A percentile compares a stretch with the other conserved stretches of the same genome.
phyloP scores from a whole-genome alignment of 2,329 filamentous ascomycete genomes.

The Thermochaetoides dissita region DNA sequence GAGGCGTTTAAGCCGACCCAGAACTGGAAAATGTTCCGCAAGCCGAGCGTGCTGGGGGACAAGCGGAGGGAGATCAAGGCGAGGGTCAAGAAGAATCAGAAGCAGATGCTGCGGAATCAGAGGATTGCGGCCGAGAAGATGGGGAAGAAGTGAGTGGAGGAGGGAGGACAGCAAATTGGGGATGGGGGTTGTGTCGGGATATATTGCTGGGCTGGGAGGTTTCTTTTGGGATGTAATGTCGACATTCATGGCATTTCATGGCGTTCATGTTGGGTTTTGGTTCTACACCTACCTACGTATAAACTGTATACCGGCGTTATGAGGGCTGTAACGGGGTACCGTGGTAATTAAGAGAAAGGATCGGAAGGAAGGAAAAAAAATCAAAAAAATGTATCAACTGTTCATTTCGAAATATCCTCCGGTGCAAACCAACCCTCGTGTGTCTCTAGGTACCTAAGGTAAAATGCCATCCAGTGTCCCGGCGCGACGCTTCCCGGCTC shows the following conservation, averaged over 20 bases:
- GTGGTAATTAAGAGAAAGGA: neutral
- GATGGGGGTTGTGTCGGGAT: too few species aligned
- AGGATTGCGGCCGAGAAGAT: constrained; percentile 26
- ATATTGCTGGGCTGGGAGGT: neutral
- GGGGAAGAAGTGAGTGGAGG: constrained; percentile 3
- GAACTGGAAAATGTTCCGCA: constrained; percentile 73
- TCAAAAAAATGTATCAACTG: neutral
- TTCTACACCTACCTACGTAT: too few species aligned
- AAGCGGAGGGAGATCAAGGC: constrained; percentile 53
- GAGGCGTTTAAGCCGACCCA: constrained; percentile 88
- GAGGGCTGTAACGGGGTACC: too few species aligned
- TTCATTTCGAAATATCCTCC: too few species aligned
- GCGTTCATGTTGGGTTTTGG: too few species aligned
- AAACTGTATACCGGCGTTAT: too few species aligned
- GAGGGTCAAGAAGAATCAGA: constrained; percentile 55
- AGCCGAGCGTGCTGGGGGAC: constrained; percentile 49
- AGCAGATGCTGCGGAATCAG: constrained; percentile 54
- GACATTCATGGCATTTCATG: constrained; percentile 1
- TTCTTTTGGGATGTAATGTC: neutral
- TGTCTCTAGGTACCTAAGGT: too few species aligned
- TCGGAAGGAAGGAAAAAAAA: neutral
- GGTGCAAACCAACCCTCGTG: too few species aligned
- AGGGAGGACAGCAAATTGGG: neutral
- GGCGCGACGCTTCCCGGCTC: neutral
- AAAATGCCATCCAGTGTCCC: too few species aligned